Evolutionary conservation across 2,329 filamentous ascomycete species (phyloP).

Genomic region (Didymella arachidicola): DNA sequence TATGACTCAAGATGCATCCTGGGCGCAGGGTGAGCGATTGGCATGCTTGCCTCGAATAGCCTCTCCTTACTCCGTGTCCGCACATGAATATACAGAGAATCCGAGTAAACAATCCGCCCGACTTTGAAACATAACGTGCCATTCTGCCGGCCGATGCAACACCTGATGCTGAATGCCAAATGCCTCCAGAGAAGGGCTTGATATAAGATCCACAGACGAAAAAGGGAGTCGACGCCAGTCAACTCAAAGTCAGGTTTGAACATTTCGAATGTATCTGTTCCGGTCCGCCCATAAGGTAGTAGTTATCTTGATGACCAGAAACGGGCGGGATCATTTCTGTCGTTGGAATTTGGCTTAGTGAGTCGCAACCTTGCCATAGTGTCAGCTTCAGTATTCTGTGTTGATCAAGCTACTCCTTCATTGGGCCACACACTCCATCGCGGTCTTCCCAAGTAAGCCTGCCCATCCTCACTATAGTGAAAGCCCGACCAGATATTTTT

Average conservation of each 20-base stretch:
- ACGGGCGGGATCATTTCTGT: neutral
- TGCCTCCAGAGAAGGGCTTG: no score
- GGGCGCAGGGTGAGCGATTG: no score
- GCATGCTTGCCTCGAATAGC: no score
- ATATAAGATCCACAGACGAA: no score
- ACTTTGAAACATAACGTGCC: no score
- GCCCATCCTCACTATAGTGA: neutral
- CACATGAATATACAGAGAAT: no score
- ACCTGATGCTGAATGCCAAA: no score
- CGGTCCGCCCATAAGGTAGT: neutral
- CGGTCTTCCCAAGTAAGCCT: neutral
- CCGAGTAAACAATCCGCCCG: no score
- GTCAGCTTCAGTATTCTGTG: neutral
- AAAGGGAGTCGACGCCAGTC: neutral
- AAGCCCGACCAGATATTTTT: neutral
- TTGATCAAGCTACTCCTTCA: neutral
- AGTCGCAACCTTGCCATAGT: neutral
- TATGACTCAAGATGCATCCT: neutral
- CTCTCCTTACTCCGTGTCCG: no score
- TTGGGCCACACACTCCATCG: neutral
- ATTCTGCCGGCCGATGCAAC: no score
- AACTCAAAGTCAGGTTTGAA: neutral
- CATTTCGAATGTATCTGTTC: neutral
- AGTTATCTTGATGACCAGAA: neutral
- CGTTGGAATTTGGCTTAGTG: neutral